phyloP scores from a whole-genome alignment of 139 green algal genomes.

The Microglena sp. region DNA sequence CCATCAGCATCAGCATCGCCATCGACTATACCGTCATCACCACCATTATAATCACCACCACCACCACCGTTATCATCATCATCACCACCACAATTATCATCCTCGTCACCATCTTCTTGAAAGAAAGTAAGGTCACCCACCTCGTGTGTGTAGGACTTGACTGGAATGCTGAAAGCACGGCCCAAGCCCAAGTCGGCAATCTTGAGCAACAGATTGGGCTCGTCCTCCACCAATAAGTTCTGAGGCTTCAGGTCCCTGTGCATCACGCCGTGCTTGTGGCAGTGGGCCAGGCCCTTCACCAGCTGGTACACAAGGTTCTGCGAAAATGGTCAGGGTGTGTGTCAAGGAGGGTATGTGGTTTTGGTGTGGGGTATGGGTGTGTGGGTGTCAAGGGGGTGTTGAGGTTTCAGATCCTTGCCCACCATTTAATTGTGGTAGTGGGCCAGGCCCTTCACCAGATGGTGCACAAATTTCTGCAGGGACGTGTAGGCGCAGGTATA shows the following conservation, averaged over 20 bases:
- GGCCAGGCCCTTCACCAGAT: constrained; percentile 87
- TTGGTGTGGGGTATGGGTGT: too few species aligned
- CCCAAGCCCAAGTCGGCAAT: constrained; percentile 95
- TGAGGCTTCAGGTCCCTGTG: constrained; percentile 59
- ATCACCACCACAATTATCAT: too few species aligned
- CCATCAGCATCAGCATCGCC: too few species aligned
- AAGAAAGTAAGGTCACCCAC: too few species aligned
- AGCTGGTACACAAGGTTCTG: constrained; percentile 97
- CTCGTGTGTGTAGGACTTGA: constrained; percentile 98
- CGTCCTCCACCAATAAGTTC: constrained; percentile 89
- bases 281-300: constrained; percentile 86
- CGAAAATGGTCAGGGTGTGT: neutral
- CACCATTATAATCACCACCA: too few species aligned
- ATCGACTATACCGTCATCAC: too few species aligned
- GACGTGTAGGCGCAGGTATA: neutral
- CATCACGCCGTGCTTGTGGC: constrained; percentile 93
- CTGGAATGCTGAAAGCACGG: constrained; percentile 91
- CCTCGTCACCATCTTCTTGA: too few species aligned
- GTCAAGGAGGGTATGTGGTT: too few species aligned
- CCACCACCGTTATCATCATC: too few species aligned
- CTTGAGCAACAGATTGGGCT: constrained; percentile 69
- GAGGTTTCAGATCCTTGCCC: constrained; percentile 47
- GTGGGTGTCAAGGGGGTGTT: constrained; percentile 62
- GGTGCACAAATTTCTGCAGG: constrained; percentile 95
- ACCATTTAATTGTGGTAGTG: constrained; percentile 96